Base-by-base conservation (phyloP, 352 stramenopile genomes). In the Pythium biforme region DNA sequence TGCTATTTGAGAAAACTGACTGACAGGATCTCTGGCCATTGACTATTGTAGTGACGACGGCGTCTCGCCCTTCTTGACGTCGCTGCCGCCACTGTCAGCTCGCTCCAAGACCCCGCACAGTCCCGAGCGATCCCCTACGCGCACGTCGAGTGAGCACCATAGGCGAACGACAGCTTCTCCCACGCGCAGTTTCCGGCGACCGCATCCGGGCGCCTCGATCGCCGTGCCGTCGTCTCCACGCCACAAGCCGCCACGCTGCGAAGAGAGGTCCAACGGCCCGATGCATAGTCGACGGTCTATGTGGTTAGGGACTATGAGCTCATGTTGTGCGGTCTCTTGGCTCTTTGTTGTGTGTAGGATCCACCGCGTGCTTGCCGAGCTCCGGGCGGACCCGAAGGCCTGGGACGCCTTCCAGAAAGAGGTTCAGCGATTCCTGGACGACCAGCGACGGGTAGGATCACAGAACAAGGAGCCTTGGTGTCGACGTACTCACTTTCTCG, bases 371-470 rank as follows among this genome's bases (percentile, higher is more conserved):
- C 63, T 94, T 25, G 68, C 70, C 29, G 77, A 91, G 6, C 52
- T 94, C 31, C 81, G 79, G 4, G 47, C 80, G 8, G 81, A 94
- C 62, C 74, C 82, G 20, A 63, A 56, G 1, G 59, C 77, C 17
- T 90, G 79, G 75, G 72, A 69, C 25, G 63, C 66, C 7, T 94
- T 94, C 43, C 72, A 86, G 60, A 60, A 62, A 10, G 74, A 86
- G 25, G 65, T 78, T 31, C 69, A 84, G 40, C 66, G 54, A 7
- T 76, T 73, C 49, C 64, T 83, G 10, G 60, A 76, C 1, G 62
- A 86, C n/a, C 65, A 83, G 39, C 71, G 68, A 39, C 27, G 66
- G 54, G 78, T 83, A 73, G 41, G 73, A 20, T 14, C 2, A 8
- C 20, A 9, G n/a, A n/a, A n/a, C n/a, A n/a, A n/a, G n/a, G n/a